Evolutionary conservation across 768 basidiomycete genomes (phyloP).

Genomic region (Macrolepiota albuminosa): DNA sequence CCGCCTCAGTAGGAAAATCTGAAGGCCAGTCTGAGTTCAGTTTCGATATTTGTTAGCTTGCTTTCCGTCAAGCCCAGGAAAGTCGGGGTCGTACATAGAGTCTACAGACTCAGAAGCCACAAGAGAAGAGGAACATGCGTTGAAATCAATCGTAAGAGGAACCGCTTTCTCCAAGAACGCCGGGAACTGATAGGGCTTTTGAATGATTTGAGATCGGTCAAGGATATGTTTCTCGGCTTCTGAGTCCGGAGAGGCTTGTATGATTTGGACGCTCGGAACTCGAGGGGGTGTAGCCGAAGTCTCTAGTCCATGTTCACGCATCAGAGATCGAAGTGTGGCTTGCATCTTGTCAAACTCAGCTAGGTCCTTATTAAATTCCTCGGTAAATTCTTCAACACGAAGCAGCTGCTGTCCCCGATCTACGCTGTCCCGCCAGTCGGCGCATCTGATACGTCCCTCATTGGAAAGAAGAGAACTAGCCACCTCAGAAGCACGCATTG

Average conservation of each 20-base stretch:
- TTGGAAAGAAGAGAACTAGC: slow-evolving; percentile 1
- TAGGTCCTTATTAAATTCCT: background rate
- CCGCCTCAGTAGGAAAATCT: slow-evolving; percentile 5
- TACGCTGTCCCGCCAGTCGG: background rate
- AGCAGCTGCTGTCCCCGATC: background rate
- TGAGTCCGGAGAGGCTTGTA: background rate
- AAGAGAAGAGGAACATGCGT: background rate
- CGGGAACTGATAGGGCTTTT: background rate
- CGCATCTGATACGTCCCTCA: background rate
- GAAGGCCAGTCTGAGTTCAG: slow-evolving; percentile 2
- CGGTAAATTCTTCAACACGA: background rate
- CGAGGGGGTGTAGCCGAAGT: slow-evolving; percentile 2
- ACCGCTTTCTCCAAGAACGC: slow-evolving; percentile 4
- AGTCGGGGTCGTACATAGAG: slow-evolving; percentile 5
- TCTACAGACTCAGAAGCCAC: slow-evolving; percentile 1
- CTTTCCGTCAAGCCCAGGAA: slow-evolving; percentile 3
- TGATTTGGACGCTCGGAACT: background rate
- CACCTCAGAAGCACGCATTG: slow-evolving; percentile 4
- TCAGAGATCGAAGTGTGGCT: background rate
- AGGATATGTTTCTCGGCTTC: background rate
- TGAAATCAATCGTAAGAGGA: background rate
- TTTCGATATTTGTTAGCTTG: background rate
- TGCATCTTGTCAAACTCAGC: background rate
- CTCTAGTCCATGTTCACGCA: background rate
- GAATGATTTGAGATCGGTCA: background rate